Conservation (phyloP, 306 rosid species). For the Trifolium pratense region DNA sequence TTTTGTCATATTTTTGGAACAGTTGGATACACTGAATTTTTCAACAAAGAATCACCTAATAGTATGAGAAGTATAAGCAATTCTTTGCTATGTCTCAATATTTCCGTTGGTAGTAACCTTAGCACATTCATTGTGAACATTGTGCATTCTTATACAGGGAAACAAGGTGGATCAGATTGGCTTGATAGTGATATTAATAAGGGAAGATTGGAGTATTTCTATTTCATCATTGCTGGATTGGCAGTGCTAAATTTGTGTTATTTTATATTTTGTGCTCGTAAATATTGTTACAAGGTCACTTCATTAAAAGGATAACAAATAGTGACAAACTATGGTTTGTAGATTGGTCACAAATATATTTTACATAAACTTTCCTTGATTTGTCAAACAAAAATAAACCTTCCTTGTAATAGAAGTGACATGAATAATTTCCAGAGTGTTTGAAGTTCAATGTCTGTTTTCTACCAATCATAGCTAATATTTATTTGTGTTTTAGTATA, state of each 20-base stretch:
- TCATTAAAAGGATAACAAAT: constrained; percentile 1
- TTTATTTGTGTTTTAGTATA: too few relatives aligned
- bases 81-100: constrained; percentile 43
- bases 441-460: too few relatives aligned
- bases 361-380: too few relatives aligned
- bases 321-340: too few relatives aligned
- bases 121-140: constrained; percentile 40
- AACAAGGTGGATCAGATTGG: constrained; percentile 51
- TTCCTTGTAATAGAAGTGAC: too few relatives aligned
- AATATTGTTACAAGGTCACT: constrained; percentile 40
- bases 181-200: constrained; percentile 54
- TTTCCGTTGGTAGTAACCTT: constrained; percentile 44
- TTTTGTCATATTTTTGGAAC: constrained; percentile 43
- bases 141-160: constrained; percentile 43
- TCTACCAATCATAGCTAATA: too few relatives aligned
- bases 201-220: constrained; percentile 56
- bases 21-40: constrained; percentile 57
- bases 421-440: too few relatives aligned
- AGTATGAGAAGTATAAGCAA: constrained; percentile 54
- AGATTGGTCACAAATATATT: too few relatives aligned
- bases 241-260: constrained; percentile 37
- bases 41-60: constrained; percentile 57
- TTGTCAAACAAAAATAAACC: too few relatives aligned
- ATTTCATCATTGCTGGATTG: constrained; percentile 47
- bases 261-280: constrained; percentile 43